Evolutionary conservation across 176 grass and related monocot species (phyloP).

Genomic region (Chloris gayana): DNA sequence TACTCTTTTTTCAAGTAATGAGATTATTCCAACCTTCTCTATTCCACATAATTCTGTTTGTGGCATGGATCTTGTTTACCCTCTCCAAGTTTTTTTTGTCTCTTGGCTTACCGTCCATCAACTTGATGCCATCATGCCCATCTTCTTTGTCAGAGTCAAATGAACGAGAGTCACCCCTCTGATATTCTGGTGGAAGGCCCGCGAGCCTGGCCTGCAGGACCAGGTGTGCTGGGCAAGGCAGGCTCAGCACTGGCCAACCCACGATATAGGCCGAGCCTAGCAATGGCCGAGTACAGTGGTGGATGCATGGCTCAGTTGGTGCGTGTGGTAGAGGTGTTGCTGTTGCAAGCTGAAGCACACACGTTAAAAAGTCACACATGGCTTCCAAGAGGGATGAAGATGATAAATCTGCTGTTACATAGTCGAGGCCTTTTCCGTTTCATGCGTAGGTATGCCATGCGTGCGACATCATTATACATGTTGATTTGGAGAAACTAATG

Average conservation of each 20-base stretch:
- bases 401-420: constrained; percentile 32
- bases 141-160: background rate
- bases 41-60: background rate
- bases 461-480: constrained; percentile 39
- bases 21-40: background rate
- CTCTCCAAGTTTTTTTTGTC: background rate
- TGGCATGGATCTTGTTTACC: background rate
- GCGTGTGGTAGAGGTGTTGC: background rate
- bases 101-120: background rate
- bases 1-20: background rate
- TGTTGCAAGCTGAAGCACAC: constrained; percentile 2
- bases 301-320: constrained; percentile 1
- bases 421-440: background rate
- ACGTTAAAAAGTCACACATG: background rate
- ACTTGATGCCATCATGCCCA: background rate
- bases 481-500: constrained; percentile 16
- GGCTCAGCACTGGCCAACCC: background rate
- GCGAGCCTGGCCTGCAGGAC: background rate
- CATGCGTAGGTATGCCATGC: constrained; percentile 31
- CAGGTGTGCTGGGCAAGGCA: background rate
- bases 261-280: background rate
- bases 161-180: background rate
- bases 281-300: constrained; percentile 11
- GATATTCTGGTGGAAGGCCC: background rate
- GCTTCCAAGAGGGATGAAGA: constrained; percentile 1